Percentiles rank a stretch among this genome's conserved stretches.
Evolutionary conservation across 345 rosid species (phyloP).

Genomic region (Salix purpurea): DNA sequence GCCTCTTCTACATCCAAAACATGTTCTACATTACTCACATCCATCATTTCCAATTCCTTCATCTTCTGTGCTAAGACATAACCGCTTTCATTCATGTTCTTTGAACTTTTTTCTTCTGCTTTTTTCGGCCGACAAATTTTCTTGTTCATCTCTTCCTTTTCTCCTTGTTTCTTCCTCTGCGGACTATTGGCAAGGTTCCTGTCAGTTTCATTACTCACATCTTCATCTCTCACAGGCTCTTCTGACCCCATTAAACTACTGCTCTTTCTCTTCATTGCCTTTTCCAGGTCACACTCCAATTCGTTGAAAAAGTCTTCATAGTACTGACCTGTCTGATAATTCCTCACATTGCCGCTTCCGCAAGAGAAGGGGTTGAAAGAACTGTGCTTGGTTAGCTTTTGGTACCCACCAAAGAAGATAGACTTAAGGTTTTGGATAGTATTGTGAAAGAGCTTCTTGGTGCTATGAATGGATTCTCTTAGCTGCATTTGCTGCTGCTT

Average conservation of each 20-base stretch:
- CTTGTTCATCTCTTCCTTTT: conserved; percentile 25
- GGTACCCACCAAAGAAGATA: conserved; percentile 42
- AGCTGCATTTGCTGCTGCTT: conserved; percentile 33
- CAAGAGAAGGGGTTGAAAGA: conserved; percentile 30
- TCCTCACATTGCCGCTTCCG: conserved; percentile 17
- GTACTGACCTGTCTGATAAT: conserved; percentile 24
- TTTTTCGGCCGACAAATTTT: conserved; percentile 19
- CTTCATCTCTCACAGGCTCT: conserved; percentile 18
- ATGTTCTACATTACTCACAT: conserved; percentile 64
- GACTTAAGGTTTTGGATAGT: conserved; percentile 51
- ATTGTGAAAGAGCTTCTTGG: conserved; percentile 49
- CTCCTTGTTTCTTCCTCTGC: conserved; percentile 28
- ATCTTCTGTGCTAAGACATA: conserved; percentile 62
- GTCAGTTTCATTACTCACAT: conserved; percentile 15
- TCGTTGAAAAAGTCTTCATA: conserved; percentile 30
- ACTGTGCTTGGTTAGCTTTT: conserved; percentile 38
- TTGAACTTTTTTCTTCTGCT: conserved; percentile 14
- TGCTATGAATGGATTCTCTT: conserved; percentile 49
- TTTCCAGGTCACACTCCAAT: conserved; percentile 34
- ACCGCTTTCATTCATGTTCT: conserved; percentile 30
- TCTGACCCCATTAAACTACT: not conserved
- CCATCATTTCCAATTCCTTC: conserved; percentile 83
- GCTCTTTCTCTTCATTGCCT: conserved; percentile 25
- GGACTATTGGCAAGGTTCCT: conserved; percentile 22
- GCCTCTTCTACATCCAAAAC: conserved; percentile 80